Percentiles rank a stretch among this genome's conserved stretches.
Conservation (phyloP, 768 basidiomycete species). For the Trametes gibbosa region DNA sequence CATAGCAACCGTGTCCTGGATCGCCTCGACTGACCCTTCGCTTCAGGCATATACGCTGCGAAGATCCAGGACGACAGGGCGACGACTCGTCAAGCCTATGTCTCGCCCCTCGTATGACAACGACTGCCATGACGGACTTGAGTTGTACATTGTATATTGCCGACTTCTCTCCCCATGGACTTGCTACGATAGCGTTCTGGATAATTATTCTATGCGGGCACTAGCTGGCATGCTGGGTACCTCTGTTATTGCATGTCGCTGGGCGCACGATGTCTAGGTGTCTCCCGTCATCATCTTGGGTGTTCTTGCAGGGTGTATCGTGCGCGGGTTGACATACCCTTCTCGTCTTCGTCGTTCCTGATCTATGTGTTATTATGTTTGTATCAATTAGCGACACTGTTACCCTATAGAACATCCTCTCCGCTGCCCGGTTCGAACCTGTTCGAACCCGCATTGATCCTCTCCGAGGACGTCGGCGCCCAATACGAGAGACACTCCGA, state of each 20-base stretch:
- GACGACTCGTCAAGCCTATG: not conserved
- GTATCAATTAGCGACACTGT: slow-evolving; percentile 2
- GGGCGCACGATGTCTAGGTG: not conserved
- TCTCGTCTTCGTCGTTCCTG: not conserved
- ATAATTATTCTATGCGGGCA: not conserved
- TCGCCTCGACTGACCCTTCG: not conserved
- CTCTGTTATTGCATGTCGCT: not conserved
- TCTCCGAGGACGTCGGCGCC: too few relatives aligned
- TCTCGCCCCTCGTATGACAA: not conserved
- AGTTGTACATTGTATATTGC: not conserved
- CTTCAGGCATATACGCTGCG: slow-evolving; percentile 12
- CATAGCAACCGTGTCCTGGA: not conserved
- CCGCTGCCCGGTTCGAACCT: too few relatives aligned
- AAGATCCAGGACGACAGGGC: slow-evolving; percentile 13
- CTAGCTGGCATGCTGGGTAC: not conserved
- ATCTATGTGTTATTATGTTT: not conserved
- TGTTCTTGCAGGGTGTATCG: not conserved
- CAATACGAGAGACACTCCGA: too few relatives aligned
- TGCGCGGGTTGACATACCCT: not conserved
- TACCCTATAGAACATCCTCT: not conserved
- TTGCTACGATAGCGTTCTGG: not conserved
- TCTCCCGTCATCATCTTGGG: not conserved
- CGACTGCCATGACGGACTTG: not conserved
- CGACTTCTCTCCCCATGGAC: not conserved
- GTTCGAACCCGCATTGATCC: too few relatives aligned